Evolutionary conservation across 495 filamentous ascomycete species (phyloP).

Genomic region (Xylaria grammica): DNA sequence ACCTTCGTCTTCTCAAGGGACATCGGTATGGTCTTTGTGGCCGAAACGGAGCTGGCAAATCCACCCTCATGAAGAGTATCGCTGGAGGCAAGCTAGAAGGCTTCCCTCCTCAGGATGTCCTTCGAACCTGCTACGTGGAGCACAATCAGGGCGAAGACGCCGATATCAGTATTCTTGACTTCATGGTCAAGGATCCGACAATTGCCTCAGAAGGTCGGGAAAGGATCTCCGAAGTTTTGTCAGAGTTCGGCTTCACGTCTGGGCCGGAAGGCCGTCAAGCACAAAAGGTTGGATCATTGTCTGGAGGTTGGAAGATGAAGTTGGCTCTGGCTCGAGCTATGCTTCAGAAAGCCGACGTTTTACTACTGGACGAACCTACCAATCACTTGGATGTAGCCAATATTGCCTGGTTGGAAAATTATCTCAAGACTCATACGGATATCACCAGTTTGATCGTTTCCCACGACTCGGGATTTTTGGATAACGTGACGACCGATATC

Average conservation of each 20-base stretch:
- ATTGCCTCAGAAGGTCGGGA: slow-evolving; percentile 76
- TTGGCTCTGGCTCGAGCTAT: slow-evolving; percentile 94
- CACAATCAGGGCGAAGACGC: slow-evolving; percentile 98
- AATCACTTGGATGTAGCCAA: slow-evolving; percentile 98
- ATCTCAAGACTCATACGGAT: slow-evolving; percentile 92
- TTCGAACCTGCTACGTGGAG: slow-evolving; percentile 97
- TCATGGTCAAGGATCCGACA: slow-evolving; percentile 80
- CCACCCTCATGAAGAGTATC: slow-evolving; percentile 96
- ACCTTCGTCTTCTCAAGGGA: slow-evolving; percentile 90
- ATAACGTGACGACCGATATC: slow-evolving; percentile 97
- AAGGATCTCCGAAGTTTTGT: slow-evolving; percentile 80
- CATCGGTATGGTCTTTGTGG: slow-evolving; percentile 97
- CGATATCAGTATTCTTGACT: slow-evolving; percentile 92
- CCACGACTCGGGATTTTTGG: slow-evolving; percentile 97
- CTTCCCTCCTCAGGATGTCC: slow-evolving; percentile 87
- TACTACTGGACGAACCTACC: slow-evolving; percentile 97
- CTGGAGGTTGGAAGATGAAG: slow-evolving; percentile 99
- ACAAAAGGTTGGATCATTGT: slow-evolving; percentile 89
- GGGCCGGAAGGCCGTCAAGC: slow-evolving; percentile 87
- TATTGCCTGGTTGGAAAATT: slow-evolving; percentile 93
- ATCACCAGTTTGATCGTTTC: slow-evolving; percentile 97
- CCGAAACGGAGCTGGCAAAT: slow-evolving; percentile 97
- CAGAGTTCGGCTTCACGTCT: slow-evolving; percentile 90
- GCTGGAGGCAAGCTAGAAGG: slow-evolving; percentile 95
- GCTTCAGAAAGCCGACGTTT: slow-evolving; percentile 92